Evolutionary conservation across 768 basidiomycete species (phyloP).

Genomic region (Mrakia gelida): DNA sequence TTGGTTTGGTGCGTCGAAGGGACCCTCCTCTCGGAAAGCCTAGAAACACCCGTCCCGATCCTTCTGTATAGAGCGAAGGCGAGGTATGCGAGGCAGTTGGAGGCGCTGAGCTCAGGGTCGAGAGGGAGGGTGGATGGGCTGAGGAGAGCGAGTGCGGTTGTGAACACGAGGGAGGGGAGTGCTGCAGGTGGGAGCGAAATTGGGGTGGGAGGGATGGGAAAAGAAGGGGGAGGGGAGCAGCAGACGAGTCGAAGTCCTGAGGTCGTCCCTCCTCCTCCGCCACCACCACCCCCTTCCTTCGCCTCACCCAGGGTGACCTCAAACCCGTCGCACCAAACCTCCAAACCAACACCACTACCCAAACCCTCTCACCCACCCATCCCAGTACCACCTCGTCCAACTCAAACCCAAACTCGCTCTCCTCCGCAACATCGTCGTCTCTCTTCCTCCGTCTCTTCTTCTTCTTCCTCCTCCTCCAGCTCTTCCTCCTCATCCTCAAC

Average conservation of each 20-base stretch:
- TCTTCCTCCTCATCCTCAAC: background rate
- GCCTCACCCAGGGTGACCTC: no score
- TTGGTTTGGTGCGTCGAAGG: background rate
- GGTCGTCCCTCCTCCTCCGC: no score
- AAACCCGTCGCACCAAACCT: no score
- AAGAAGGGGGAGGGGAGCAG: no score
- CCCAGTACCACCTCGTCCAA: background rate
- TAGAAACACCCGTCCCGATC: constrained; percentile 6
- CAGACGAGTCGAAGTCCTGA: no score
- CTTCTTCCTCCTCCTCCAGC: background rate
- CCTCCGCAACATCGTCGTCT: background rate
- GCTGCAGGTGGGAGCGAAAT: background rate
- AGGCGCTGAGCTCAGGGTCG: background rate
- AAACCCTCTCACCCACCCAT: no score
- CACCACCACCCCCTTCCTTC: no score
- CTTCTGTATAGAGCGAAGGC: constrained; percentile 2
- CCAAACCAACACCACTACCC: no score
- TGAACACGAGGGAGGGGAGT: background rate
- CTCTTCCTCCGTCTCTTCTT: background rate
- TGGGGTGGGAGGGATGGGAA: no score
- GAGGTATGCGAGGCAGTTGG: background rate
- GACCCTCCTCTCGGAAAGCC: background rate
- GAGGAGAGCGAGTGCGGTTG: background rate
- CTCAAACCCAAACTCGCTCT: background rate
- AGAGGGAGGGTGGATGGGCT: background rate